Conservation (phyloP, 2,329 filamentous ascomycete species). For the Penicillium nordicum region DNA sequence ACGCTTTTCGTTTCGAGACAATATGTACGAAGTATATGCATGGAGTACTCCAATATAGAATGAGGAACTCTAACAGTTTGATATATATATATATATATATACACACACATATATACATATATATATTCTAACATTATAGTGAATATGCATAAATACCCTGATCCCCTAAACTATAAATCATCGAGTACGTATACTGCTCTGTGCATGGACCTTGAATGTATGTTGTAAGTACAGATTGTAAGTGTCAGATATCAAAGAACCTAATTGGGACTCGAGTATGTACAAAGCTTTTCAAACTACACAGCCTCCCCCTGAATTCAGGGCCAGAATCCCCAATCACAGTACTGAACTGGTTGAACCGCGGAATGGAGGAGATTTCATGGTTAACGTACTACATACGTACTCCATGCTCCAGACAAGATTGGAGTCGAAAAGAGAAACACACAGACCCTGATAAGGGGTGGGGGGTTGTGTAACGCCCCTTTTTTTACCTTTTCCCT, state of each 20-base stretch:
- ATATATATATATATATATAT: not conserved
- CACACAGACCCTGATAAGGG: constrained; percentile 21
- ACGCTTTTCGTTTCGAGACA: not conserved
- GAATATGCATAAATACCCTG: not conserved
- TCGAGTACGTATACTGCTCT: not conserved
- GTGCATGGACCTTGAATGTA: not conserved
- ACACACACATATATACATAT: no score
- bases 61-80: no score
- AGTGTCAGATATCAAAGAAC: not conserved
- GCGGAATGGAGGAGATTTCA: constrained; percentile 15
- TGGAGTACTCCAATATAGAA: not conserved
- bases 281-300: constrained; percentile 10
- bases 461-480: not conserved
- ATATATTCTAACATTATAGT: not conserved
- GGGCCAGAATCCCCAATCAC: constrained; percentile 7
- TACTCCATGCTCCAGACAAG: not conserved
- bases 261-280: constrained; percentile 1
- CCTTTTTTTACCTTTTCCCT: constrained; percentile 7
- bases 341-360: not conserved
- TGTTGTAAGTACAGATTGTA: not conserved
- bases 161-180: not conserved
- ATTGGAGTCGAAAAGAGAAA: not conserved
- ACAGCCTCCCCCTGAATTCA: constrained; percentile 28
- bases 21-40: not conserved
- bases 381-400: not conserved